Percentiles rank a stretch among this genome's conserved stretches.
phyloP scores from a whole-genome alignment of 2,329 filamentous ascomycete genomes.

The Ophiostoma ulmi region DNA sequence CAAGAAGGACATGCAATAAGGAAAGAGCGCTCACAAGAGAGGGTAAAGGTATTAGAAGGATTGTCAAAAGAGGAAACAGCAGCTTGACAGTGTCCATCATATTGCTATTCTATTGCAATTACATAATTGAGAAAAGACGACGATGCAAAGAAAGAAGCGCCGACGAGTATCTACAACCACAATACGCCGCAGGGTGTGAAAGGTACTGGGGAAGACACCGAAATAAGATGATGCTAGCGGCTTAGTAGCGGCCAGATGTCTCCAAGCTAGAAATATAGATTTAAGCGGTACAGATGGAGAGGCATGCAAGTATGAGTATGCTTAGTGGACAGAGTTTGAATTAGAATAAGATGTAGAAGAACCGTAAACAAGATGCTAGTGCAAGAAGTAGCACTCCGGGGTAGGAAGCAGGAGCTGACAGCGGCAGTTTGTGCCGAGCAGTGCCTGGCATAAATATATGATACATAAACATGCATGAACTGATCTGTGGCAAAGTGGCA shows the following conservation, averaged over 20 bases:
- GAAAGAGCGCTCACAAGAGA: not conserved
- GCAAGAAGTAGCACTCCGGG: not conserved
- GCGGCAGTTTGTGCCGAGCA: constrained; percentile 10
- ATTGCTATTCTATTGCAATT: not conserved
- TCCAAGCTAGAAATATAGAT: not conserved
- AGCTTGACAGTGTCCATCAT: not conserved
- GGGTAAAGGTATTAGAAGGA: not conserved
- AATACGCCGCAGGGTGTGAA: not conserved
- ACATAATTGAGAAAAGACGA: not conserved
- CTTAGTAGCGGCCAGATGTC: not conserved
- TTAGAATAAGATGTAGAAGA: not conserved
- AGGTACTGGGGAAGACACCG: not conserved
- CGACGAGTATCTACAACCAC: not conserved
- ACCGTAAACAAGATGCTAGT: not conserved
- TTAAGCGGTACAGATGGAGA: not conserved
- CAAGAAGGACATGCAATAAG: not conserved
- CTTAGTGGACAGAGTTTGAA: not conserved
- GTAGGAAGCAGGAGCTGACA: not conserved
- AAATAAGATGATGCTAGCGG: constrained; percentile 6
- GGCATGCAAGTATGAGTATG: not conserved
- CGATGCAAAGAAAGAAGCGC: not conserved
- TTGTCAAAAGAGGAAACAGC: not conserved
- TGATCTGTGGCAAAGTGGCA: not conserved
- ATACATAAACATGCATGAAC: not conserved
- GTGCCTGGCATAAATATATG: not conserved